Conservation (phyloP, 441 rosid genomes). For the Iberis amara region DNA sequence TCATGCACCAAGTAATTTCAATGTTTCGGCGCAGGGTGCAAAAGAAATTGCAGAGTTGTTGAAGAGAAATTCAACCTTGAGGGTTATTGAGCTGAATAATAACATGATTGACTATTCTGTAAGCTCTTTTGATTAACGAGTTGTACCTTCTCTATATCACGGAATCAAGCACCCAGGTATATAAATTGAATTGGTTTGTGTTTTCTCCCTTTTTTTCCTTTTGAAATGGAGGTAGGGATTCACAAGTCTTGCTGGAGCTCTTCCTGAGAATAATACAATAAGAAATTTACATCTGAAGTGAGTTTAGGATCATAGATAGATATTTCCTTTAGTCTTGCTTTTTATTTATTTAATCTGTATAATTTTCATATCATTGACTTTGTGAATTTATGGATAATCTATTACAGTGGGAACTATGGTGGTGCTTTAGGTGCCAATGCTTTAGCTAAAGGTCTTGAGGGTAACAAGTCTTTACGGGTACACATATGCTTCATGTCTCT, state of each 20-base stretch:
- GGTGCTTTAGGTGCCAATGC: conserved; percentile 96
- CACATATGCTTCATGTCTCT: conserved; percentile 13
- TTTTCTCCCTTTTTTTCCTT: conserved; percentile 22
- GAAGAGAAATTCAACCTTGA: conserved; percentile 70
- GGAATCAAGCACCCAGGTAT: conserved; percentile 19
- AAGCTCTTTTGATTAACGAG: conserved; percentile 32
- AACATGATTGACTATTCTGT: conserved; percentile 93
- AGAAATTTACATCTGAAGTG: conserved; percentile 82
- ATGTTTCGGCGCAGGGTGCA: conserved; percentile 63
- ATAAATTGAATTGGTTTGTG: conserved; percentile 26
- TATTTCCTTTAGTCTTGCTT: conserved; percentile 3
- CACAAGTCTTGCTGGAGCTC: conserved; percentile 84
- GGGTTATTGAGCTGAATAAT: conserved; percentile 79
- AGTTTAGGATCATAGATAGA: conserved; percentile 31
- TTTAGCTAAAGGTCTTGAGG: conserved; percentile 85
- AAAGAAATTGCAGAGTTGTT: conserved; percentile 74
- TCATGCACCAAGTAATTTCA: conserved; percentile 15
- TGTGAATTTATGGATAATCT: conserved; percentile 21
- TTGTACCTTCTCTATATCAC: conserved; percentile 11
- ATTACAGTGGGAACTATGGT: conserved; percentile 81
- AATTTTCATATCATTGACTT: conserved; percentile 27
- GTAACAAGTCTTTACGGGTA: conserved; percentile 83
- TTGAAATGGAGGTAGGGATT: conserved; percentile 78
- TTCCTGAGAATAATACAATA: conserved; percentile 59
- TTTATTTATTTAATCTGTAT: conserved; percentile 6